phyloP scores from a whole-genome alignment of 2,329 filamentous ascomycete genomes.

The Curvularia lunata region DNA sequence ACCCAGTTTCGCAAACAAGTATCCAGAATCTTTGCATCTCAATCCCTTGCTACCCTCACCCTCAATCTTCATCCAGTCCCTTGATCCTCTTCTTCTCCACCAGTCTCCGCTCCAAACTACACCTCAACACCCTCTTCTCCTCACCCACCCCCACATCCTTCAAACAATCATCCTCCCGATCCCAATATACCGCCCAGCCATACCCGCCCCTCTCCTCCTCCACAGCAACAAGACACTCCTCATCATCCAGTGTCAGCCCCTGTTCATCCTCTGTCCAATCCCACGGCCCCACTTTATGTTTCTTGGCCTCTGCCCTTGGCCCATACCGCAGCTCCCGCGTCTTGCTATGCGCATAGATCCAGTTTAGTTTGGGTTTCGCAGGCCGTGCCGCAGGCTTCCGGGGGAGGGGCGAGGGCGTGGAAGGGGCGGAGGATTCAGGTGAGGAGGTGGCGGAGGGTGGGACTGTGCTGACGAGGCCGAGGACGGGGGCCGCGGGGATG shows the following conservation, averaged over 20 bases:
- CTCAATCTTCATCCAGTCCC: conserved; percentile 23
- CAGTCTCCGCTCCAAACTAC: conserved; percentile 54
- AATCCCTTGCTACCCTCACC: not conserved
- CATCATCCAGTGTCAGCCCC: conserved; percentile 60
- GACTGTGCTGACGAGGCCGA: conserved; percentile 59
- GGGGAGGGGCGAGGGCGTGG: conserved; percentile 14
- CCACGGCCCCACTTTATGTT: conserved; percentile 79
- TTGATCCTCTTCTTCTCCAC: conserved; percentile 26
- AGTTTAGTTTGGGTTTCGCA: conserved; percentile 65
- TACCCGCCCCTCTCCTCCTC: conserved; percentile 57
- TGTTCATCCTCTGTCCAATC: conserved; percentile 72
- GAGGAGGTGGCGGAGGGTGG: conserved; percentile 22
- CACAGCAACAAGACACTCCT: conserved; percentile 63
- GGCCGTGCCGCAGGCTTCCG: conserved; percentile 2
- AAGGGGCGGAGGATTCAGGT: conserved; percentile 45
- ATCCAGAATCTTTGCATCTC: not conserved
- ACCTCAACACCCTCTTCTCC: conserved; percentile 52
- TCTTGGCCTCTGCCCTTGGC: conserved; percentile 72
- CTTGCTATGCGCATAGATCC: conserved; percentile 68
- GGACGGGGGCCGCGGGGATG: conserved; percentile 47
- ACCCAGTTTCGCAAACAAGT: not conserved
- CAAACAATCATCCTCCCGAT: conserved; percentile 56
- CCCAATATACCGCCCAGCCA: conserved; percentile 62
- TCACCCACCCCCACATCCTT: conserved; percentile 47
- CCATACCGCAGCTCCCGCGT: conserved; percentile 68